Evolutionary conservation across 1,284 basidiomycete species (phyloP), one percentile per base, ranked within the genome.

Genomic region (Meira nashicola): DNA sequence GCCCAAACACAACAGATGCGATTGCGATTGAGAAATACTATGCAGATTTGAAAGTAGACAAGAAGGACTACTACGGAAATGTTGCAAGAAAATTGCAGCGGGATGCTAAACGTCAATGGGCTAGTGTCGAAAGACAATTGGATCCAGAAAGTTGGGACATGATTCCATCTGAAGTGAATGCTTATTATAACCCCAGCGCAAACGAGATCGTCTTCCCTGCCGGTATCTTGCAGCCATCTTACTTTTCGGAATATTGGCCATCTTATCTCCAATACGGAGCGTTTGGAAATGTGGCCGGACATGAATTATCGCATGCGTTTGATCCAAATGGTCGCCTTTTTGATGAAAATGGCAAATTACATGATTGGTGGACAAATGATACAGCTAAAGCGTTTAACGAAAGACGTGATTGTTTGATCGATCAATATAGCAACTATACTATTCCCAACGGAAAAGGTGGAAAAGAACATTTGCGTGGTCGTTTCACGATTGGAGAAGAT

Each of bases 141-240:
- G 85, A 96, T 73, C 80, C 80, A 7, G 83, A 89, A 37, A 80
- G 83, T n/a, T 97, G 93, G 91, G 87, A 90, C 76, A 92, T 95
- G 89, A 85, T 84, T 65, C 86, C 91, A 0, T 86, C 87, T 12
- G 79, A 80, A 54, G 79, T 78, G 17, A 74, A 78, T 50, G 74
- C 76, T 51, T 74, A 74, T 54, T 77, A 75, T 68, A 67, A 59
- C 69, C 70, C 73, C 38, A 64, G 68, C 39, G 63, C 60, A 40
- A 77, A 71, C 57, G 80, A 94, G 87, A 94, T 96, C 60, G 90
- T 93, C 15, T 96, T 98, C 83, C 93, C 94, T 3, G 94, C 94
- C 14, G 94, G 94, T 41, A 93, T 97, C 73, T 81, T 97, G 44
- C 90, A 89, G 71, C 87, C 89, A 1, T 92, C 92, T 0, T 97